Evolutionary conservation across 805 yeast species (phyloP), one percentile per base, ranked within the genome.

Genomic region (Myxozyma melibiosi): DNA sequence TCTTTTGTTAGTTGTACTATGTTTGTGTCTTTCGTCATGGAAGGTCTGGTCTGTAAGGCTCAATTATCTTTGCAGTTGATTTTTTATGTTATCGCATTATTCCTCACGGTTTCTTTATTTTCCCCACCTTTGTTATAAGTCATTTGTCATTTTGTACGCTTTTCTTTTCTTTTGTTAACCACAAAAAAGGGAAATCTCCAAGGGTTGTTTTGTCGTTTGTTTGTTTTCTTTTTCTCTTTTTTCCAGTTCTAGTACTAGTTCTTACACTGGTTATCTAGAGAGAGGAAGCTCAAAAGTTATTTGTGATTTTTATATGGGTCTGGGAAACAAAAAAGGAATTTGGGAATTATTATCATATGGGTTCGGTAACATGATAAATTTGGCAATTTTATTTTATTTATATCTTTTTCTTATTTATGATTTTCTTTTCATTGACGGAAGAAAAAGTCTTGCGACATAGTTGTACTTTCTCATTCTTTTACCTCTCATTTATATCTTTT

Each of bases 281-380:
- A 35, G 41, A 34, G 28, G 30, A 35, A 42, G 49, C 25, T 27
- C 31, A 51, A 52, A 56, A 56, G 57, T 46, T 54, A 38, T 47
- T 46, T 48, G 44, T 30, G 43, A 24, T 54, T 34, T n/a, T 48
- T 43, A 27, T 40, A 54, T 37, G 50, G 58, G 45, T 47, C 43
- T 46, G 43, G 57, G 57, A 49, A 53, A 53, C 28, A 13, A 53
- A 48, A 38, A 22, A 33, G 59, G 53, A 56, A 46, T 27, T 37
- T 49, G 60, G 60, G 51, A 43, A 52, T 37, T 30, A 16, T 25
- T 25, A 43, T 46, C 28, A 31, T 35, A 50, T 42, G 48, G 57
- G 53, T 38, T 50, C 47, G 49, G 53, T 43, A 35, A 28, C 45
- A 53, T 30, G 25, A 37, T 35, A 33, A 33, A 48, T 35, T 42